A percentile compares a stretch with the other conserved stretches of the same genome.
Conservation (phyloP, 2,329 filamentous ascomycete species). For the Penicillium sclerotiorum region DNA sequence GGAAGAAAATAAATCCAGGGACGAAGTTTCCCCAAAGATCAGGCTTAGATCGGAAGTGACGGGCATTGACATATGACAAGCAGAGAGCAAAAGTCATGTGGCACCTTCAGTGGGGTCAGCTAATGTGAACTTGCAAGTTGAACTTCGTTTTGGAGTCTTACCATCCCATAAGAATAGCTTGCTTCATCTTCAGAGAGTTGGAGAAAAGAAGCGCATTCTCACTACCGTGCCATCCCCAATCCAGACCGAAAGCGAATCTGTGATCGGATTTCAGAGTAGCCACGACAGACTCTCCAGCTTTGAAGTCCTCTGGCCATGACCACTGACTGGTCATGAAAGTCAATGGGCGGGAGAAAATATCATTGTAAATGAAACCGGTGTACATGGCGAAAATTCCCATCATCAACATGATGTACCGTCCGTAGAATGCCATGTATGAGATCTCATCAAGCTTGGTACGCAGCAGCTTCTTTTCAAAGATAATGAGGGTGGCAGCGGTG, state of each 20-base stretch:
- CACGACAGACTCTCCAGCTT: slow-evolving; percentile 64
- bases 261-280: slow-evolving; percentile 72
- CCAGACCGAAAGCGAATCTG: slow-evolving; percentile 92
- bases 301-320: slow-evolving; percentile 76
- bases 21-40: slow-evolving; percentile 98
- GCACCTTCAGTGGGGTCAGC: no score
- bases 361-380: slow-evolving; percentile 86
- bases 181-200: slow-evolving; percentile 90
- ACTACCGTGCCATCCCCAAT: slow-evolving; percentile 94
- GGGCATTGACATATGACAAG: slow-evolving; percentile 88
- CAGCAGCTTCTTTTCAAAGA: slow-evolving; percentile 83
- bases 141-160: no score
- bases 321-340: slow-evolving; percentile 88
- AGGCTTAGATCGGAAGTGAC: slow-evolving; percentile 90
- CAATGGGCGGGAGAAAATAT: slow-evolving; percentile 91
- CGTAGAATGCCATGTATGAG: slow-evolving; percentile 98
- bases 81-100: slow-evolving; percentile 96
- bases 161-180: not conserved
- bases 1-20: slow-evolving; percentile 99
- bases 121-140: no score
- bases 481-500: slow-evolving; percentile 88
- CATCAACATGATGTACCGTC: slow-evolving; percentile 96
- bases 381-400: slow-evolving; percentile 98
- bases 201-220: slow-evolving; percentile 94
- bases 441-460: slow-evolving; percentile 94